These are phyloP conservation scores for Blastomyces gilchristii DNA, from an alignment of 2,329 filamentous ascomycete species.

Conservation along the genomic window DNA sequence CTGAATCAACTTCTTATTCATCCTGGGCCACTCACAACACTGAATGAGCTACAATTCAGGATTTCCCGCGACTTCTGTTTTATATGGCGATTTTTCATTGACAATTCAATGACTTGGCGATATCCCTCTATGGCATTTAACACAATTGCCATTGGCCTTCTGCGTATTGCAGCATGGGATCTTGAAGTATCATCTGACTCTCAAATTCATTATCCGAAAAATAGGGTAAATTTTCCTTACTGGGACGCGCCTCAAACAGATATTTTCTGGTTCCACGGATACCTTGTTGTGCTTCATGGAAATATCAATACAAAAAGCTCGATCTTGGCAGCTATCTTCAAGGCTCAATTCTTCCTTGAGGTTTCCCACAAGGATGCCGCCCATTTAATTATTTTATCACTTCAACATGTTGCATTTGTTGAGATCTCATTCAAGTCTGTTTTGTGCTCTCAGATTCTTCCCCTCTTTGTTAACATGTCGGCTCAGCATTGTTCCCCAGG, in stretches of 20 bases:
- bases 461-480: slow-evolving; percentile 17
- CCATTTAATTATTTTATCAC: slow-evolving; percentile 18
- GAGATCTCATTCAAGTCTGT: slow-evolving; percentile 14
- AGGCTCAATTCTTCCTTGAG: slow-evolving; percentile 10
- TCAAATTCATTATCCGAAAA: slow-evolving; percentile 10
- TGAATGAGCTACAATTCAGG: slow-evolving; percentile 22
- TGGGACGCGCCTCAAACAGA: slow-evolving; percentile 14
- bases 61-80: slow-evolving; percentile 20
- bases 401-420: slow-evolving; percentile 17
- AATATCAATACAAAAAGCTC: slow-evolving; percentile 8
- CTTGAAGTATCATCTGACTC: slow-evolving; percentile 15
- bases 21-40: slow-evolving; percentile 16
- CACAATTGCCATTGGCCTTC: slow-evolving; percentile 15
- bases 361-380: background rate
- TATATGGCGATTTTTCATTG: slow-evolving; percentile 20
- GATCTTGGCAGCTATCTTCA: slow-evolving; percentile 10
- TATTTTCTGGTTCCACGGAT: slow-evolving; percentile 17
- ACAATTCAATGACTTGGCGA: slow-evolving; percentile 20
- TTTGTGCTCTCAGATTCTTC: slow-evolving; percentile 11
- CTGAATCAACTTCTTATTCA: slow-evolving; percentile 15
- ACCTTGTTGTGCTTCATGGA: slow-evolving; percentile 12
- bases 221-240: slow-evolving; percentile 10
- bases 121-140: slow-evolving; percentile 16
- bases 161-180: slow-evolving; percentile 19
- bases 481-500: slow-evolving; percentile 20